These are phyloP conservation scores for Eucalyptus victrix DNA, from an alignment of 345 rosid genomes.

Conservation along the genomic window DNA sequence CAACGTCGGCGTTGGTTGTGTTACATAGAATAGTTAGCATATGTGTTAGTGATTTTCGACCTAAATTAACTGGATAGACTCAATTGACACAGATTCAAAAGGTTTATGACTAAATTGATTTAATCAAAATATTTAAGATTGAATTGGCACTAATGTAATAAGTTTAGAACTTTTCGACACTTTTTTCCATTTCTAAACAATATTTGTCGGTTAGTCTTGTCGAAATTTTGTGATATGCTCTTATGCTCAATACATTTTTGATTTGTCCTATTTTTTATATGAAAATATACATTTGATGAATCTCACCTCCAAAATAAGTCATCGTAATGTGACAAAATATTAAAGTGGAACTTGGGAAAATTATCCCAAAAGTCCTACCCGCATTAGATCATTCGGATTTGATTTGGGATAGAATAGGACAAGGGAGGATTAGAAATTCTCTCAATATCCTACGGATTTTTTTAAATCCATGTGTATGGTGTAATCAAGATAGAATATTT, in stretches of 20 bases:
- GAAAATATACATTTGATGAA: no score
- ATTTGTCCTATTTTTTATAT: neutral
- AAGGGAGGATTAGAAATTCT: neutral
- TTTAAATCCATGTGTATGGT: neutral
- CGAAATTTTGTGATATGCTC: neutral
- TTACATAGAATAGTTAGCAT: no score
- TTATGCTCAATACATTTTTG: rapidly evolving
- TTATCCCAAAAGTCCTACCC: no score
- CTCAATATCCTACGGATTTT: neutral
- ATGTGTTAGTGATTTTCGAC: rapidly evolving
- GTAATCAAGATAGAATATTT: neutral
- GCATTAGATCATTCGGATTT: rapidly evolving
- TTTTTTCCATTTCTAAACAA: neutral
- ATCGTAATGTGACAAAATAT: no score
- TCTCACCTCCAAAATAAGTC: no score
- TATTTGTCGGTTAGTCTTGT: rapidly evolving
- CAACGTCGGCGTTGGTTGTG: rapidly evolving
- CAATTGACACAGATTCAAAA: no score
- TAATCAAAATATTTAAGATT: rapidly evolving
- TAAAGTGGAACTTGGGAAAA: no score
- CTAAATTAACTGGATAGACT: no score
- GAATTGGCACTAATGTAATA: no score
- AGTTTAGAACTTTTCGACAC: rapidly evolving
- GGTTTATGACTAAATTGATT: rapidly evolving
- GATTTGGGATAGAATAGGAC: neutral